Evolutionary conservation across 225 moss, liverwort and hornwort species (phyloP), one percentile per base, ranked within the genome.

Genomic region (Thuidium tamariscinum): DNA sequence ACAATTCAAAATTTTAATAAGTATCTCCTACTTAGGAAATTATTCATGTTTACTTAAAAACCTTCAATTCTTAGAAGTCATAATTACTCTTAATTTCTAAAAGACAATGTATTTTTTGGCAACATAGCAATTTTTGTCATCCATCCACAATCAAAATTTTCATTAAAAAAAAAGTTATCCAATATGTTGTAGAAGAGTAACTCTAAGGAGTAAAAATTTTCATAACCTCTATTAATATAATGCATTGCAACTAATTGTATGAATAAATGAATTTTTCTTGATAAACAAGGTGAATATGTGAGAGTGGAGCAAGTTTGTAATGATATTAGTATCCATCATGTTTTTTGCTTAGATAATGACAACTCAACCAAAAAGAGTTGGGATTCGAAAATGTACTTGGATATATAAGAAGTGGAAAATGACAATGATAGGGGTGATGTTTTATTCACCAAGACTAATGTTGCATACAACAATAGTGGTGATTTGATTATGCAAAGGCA

Each of bases 401-500:
- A 88, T 34, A 46, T 39, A 39, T 55, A 79, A 39, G 67, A 93
- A 68, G 51, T 85, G 44, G 80, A 88, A 84, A 63, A 73, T 63
- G 85, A 73, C 52, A 71, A 84, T 77, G 71, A 71, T 4, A 42
- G 59, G 55, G 41, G 13, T 57, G 81, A 87, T 87, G 86, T 66
- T 85, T 22, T 30, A 29, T 55, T 64, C 61, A 56, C 27, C 16
- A 86, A 49, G 30, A 74, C 12, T 51, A 56, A 68, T 52, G 34
- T 84, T 37, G 54, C 75, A 82, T 37, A 41, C 13, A 88, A 93
- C 37, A 85, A 59, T 8, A 83, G n/a, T 69, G 90, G 93, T 39
- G 93, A 93, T 54, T 48, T 93, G 74, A 67, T 91, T 88, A 81
- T 89, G 34, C 88, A 37, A 71, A 88, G 91, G 77, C 80, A 83